Base-by-base conservation (phyloP, 805 yeast species). In the Danielia reshetovae region DNA sequence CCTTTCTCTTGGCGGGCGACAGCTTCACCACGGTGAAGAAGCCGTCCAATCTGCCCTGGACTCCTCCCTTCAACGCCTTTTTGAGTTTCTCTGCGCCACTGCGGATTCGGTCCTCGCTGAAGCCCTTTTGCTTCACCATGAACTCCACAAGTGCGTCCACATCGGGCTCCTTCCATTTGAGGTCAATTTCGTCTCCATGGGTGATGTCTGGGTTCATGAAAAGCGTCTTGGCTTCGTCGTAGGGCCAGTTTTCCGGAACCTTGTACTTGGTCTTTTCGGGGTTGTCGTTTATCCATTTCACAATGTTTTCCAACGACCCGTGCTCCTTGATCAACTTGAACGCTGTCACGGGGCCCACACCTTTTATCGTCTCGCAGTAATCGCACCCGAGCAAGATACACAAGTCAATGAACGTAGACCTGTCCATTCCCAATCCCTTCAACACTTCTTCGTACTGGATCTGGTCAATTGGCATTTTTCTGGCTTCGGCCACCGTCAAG, bases 261-360 rank as follows among this genome's bases (percentile, higher is more conserved):
- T 80, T 82, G 59, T 80, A 81, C 54, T 88, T 90, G 4, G 76
- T 62, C 38, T 72, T 72, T 4, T 57, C 67, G 2, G 75, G 73
- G 41, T 72, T 72, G 15, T 68, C 70, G 32, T 77, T 71, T 23
- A 88, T 75, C 39, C 61, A 67, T 47, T 77, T 79, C 26, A 90
- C 75, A 27, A 93, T 79, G 24, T 80, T 81, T 42, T 90, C 97
- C 30, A 93, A 69, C 0, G 83, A 70, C 1, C 83, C 80, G 57
- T 86, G 88, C 52, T 90, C 96, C 54, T 80, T 82, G 42, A 93
- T 86, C 41, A 93, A 70, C 53, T 93, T 90, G 43, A 75, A 69
- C 0, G 97, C 98, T 1, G 96, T 90, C 2, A 85, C 93, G 1
- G 97, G 97, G 7, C 99, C 99, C 41, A 93, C 81, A 16, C 98